These are phyloP conservation scores for Hemisphaericaspora subhashii DNA, from an alignment of 1,139 yeast species.

Conservation along the genomic window DNA sequence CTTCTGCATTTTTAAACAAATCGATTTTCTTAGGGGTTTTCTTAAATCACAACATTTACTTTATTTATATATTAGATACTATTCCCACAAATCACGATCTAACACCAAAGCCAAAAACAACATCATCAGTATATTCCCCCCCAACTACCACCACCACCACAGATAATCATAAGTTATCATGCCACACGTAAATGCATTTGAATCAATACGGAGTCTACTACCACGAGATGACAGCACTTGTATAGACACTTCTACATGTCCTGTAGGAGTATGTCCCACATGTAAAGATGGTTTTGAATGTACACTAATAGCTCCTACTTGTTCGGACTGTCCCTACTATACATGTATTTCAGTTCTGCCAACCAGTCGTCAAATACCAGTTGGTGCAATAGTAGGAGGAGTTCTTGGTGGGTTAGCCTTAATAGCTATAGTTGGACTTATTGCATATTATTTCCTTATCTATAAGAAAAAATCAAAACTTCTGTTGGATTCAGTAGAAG, in stretches of 20 bases:
- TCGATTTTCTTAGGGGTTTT: too few relatives aligned
- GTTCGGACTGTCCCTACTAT: conserved; percentile 56
- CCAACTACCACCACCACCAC: too few relatives aligned
- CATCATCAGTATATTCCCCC: too few relatives aligned
- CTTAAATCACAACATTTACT: too few relatives aligned
- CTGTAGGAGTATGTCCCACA: conserved; percentile 45
- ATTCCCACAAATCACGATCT: too few relatives aligned
- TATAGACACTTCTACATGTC: conserved; percentile 48
- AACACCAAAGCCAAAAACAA: too few relatives aligned
- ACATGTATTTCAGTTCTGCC: conserved; percentile 40
- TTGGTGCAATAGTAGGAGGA: conserved; percentile 68
- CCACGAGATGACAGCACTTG: conserved; percentile 35
- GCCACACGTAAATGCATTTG: too few relatives aligned
- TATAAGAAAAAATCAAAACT: conserved; percentile 28
- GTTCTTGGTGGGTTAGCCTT: conserved; percentile 54
- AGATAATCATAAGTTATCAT: too few relatives aligned
- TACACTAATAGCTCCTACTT: conserved; percentile 51
- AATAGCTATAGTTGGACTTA: conserved; percentile 31
- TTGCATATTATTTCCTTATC: conserved; percentile 35
- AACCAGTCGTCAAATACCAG: conserved; percentile 19
- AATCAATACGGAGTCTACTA: conserved; percentile 6
- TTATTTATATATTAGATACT: too few relatives aligned
- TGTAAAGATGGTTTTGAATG: conserved; percentile 58
- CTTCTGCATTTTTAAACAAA: too few relatives aligned
- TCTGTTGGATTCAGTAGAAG: conserved; percentile 20